Conservation (phyloP, 1,139 yeast genomes). For the Spathaspora sp. region DNA sequence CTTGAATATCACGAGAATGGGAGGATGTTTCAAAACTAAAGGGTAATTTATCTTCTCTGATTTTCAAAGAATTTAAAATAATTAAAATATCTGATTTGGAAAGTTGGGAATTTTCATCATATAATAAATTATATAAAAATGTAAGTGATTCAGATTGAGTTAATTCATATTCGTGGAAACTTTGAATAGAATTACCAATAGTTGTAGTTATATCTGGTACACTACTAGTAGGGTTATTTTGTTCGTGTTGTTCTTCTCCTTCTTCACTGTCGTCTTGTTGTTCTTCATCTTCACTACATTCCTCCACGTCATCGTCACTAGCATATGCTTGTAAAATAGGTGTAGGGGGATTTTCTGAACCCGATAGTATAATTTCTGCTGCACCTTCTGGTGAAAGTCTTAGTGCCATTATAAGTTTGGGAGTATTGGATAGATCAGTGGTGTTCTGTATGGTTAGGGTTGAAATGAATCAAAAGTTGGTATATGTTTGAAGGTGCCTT, state of each 20-base stretch:
- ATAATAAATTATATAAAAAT: slow-evolving; percentile 39
- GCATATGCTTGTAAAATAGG: slow-evolving; percentile 4
- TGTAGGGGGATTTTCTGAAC: not conserved
- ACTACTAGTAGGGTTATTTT: not conserved
- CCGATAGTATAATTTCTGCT: slow-evolving; percentile 1
- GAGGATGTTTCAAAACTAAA: slow-evolving; percentile 22
- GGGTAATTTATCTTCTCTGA: slow-evolving; percentile 35
- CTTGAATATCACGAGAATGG: slow-evolving; percentile 30
- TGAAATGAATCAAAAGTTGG: not conserved
- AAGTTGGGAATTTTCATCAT: slow-evolving; percentile 36
- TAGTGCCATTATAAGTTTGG: too few species aligned
- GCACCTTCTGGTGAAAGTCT: slow-evolving; percentile 1
- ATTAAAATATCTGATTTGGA: slow-evolving; percentile 38
- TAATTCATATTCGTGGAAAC: slow-evolving; percentile 36
- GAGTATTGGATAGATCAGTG: not conserved
- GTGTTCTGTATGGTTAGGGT: not conserved
- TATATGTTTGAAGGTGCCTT: too few species aligned
- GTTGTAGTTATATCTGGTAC: not conserved
- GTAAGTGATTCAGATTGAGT: slow-evolving; percentile 43
- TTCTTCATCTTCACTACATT: slow-evolving; percentile 3
- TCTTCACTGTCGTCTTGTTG: not conserved
- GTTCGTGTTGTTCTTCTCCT: not conserved
- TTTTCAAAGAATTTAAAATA: slow-evolving; percentile 35
- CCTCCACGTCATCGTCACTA: slow-evolving; percentile 3
- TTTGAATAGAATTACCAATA: slow-evolving; percentile 7